Evolutionary conservation across 495 filamentous ascomycete genomes (phyloP), one percentile per base, ranked within the genome.

Genomic region (Xylaria scruposa): DNA sequence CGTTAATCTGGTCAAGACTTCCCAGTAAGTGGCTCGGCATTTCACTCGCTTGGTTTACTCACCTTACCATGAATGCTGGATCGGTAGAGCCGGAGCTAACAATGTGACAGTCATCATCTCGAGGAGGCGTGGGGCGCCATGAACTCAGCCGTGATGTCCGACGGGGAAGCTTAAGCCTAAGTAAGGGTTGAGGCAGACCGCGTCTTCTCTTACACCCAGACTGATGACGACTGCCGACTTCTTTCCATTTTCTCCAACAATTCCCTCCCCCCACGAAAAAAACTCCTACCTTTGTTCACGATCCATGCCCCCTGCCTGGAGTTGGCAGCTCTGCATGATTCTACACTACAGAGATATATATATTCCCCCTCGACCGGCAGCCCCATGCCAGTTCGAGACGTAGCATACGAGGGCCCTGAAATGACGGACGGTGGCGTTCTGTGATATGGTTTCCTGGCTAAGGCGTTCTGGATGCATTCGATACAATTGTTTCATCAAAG

Each of bases 1-100:
- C 24, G 72, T 85, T 33, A 79, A 72, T 72, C 54, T 86, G 21
- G 73, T 77, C 0, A 79, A 80, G 78, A 73, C 72, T 31, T 74
- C 68, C 19, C 58, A 38, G 84, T 84, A 70, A 70, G 82, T 78
- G 44, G 24, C 58, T 12, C 6, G 29, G 2, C 2, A 21, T 21
- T 24, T 17, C 3, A 53, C 33, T 31, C 15, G 12, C 21, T n/a
- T n/a, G 4, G 33, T 47, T 1, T 26, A 0, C 24, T 24, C 9
- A 24, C 29, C 53, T 47, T 36, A 15, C 29, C 58, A 15, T 49
- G 3, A 51, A 8, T 49, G 6, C 36, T 6, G 29, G 15, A 29
- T n/a, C 29, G 8, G 26, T 53, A 0, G 44, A 38, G 26, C 10
- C 4, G 21, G 54, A 47, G 36, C 73, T 78, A 72, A 78, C 68